Evolutionary conservation across 768 basidiomycete genomes (phyloP).

Genomic region (Pisolithus tinctorius): DNA sequence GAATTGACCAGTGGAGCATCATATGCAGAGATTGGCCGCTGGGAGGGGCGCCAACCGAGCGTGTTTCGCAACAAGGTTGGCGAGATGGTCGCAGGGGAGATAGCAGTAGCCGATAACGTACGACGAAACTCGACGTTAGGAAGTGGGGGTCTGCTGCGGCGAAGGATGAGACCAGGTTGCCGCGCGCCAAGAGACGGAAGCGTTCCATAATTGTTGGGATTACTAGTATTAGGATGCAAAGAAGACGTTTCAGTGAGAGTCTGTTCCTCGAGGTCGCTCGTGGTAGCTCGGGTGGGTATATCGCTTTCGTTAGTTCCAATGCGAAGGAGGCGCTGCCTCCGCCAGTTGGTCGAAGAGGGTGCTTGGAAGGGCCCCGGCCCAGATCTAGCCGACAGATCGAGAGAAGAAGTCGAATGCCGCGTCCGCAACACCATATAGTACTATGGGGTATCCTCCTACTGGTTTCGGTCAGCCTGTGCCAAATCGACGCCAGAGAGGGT

Average conservation of each 20-base stretch:
- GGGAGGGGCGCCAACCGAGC: slow-evolving; percentile 34
- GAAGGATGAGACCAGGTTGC: slow-evolving; percentile 21
- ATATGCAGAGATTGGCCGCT: slow-evolving; percentile 69
- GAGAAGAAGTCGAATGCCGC: slow-evolving; percentile 15
- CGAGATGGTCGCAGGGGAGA: slow-evolving; percentile 22
- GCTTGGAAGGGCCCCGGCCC: slow-evolving; percentile 35
- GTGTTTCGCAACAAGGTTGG: slow-evolving; percentile 27
- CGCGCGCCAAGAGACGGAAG: slow-evolving; percentile 29
- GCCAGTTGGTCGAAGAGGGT: slow-evolving; percentile 54
- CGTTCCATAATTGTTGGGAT: slow-evolving; percentile 50
- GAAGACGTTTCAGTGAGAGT: slow-evolving; percentile 29
- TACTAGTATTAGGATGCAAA: slow-evolving; percentile 22
- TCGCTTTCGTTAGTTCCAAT: slow-evolving; percentile 32
- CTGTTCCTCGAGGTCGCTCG: slow-evolving; percentile 6
- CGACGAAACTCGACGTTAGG: slow-evolving; percentile 27
- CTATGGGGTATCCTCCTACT: background rate
- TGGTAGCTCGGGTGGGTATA: background rate
- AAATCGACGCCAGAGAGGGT: too few species aligned
- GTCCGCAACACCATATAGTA: slow-evolving; percentile 13
- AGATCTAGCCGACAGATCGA: slow-evolving; percentile 3
- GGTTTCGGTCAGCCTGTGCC: too few species aligned
- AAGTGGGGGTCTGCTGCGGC: slow-evolving; percentile 33
- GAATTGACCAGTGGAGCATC: slow-evolving; percentile 41
- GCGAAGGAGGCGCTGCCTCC: slow-evolving; percentile 51
- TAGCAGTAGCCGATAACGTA: slow-evolving; percentile 32